A percentile compares a stretch with the other conserved stretches of the same genome.
These are phyloP conservation scores for Onygenales sp. DNA, from an alignment of 2,329 filamentous ascomycete species.

Conservation along the genomic window DNA sequence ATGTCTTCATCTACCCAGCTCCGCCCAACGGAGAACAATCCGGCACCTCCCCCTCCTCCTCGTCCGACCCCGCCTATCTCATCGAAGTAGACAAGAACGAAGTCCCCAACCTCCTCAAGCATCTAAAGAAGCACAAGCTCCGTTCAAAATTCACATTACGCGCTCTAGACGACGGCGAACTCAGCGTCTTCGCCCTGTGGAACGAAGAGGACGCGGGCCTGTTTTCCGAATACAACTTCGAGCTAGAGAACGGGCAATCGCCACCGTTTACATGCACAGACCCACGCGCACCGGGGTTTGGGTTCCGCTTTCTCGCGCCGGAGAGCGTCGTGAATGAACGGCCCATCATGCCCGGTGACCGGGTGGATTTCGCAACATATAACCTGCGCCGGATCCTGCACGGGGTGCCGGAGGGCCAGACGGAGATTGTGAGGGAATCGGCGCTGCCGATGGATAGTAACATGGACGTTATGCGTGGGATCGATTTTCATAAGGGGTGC, in stretches of 20 bases:
- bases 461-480: slow-evolving; percentile 72
- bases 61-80: slow-evolving; percentile 45
- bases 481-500: slow-evolving; percentile 93
- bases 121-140: slow-evolving; percentile 78
- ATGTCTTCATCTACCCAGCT: slow-evolving; percentile 77
- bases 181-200: slow-evolving; percentile 67
- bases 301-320: slow-evolving; percentile 27
- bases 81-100: slow-evolving; percentile 73
- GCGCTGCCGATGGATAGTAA: slow-evolving; percentile 83
- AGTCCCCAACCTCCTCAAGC: slow-evolving; percentile 52
- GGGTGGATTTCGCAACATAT: slow-evolving; percentile 53
- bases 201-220: slow-evolving; percentile 37
- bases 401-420: slow-evolving; percentile 77
- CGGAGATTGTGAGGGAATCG: slow-evolving; percentile 61
- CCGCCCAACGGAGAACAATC: slow-evolving; percentile 25
- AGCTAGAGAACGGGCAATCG: neutral
- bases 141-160: slow-evolving; percentile 66
- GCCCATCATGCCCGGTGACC: slow-evolving; percentile 34
- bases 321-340: slow-evolving; percentile 26
- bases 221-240: slow-evolving; percentile 24
- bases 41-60: neutral
- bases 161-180: slow-evolving; percentile 55
- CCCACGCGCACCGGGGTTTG: slow-evolving; percentile 31
- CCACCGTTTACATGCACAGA: slow-evolving; percentile 27
- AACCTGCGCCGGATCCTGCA: slow-evolving; percentile 65